Base-by-base conservation (phyloP, 2,329 filamentous ascomycete genomes). In the Chaetomium globosum region DNA sequence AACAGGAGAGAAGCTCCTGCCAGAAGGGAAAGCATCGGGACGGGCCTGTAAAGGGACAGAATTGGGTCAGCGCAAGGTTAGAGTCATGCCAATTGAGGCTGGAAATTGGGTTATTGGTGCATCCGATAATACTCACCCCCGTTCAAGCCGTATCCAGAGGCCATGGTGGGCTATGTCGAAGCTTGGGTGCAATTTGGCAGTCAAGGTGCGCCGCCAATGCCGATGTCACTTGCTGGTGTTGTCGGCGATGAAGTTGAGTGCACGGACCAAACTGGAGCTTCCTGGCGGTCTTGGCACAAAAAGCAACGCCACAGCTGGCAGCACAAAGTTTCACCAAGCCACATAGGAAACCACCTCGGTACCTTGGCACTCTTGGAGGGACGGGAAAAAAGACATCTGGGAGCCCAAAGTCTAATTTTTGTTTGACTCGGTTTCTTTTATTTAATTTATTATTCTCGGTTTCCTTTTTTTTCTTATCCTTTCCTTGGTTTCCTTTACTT, bases 1-100 rank as follows among this genome's bases (percentile, higher is more conserved):
- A 99, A 87, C 95, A 99, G 74, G 93, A 93, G 77, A 99, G 90
- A 71, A 98, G 88, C 81, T 99, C 95, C 82, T 99, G 95, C 95
- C 95, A 99, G 87, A 97, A 99, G 77, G 93, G 92, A 83, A 97
- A 98, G 88, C 95, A 99, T 80, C 94, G 91, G 73, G 82, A 82
- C 68, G 85, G 83, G 74, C 85, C 85, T 88, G 72, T 5, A 66
- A 56, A 61, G 49, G 54, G 59, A 26, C 52, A 58, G 67, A 54
- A 57, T 36, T 53, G 60, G 67, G 49, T 64, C 58, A 58, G 48
- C 57, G 23, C 30, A 19, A 48, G 36, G 36, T n/a, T 13, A 19
- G 10, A 9, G 30, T 12, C 28, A 49, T 49, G 57, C 31, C n/a
- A 23, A 31, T 62, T 49, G 23, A 13, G 48, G 30, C 48, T 3